Conservation (phyloP, 208 protist genomes). For the Leishmania lainsoni region DNA sequence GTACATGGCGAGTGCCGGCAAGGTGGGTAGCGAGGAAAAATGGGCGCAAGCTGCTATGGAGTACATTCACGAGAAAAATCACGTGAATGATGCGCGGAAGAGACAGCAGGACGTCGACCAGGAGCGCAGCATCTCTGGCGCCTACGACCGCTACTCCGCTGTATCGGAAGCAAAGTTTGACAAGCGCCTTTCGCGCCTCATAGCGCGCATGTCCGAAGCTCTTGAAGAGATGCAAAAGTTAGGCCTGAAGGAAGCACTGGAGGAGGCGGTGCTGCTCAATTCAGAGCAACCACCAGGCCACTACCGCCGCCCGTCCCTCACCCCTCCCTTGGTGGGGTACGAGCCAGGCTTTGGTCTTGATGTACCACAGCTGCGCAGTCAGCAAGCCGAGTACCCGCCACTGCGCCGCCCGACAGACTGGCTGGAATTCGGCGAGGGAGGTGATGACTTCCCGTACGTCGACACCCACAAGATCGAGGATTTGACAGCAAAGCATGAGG, state of each 20-base stretch:
- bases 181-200: conserved; percentile 47
- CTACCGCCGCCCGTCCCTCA: conserved; percentile 73
- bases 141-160: conserved; percentile 74
- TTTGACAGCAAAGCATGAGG: conserved; percentile 38
- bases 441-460: conserved; percentile 66
- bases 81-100: conserved; percentile 81
- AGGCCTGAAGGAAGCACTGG: conserved; percentile 45
- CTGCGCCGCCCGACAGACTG: conserved; percentile 56
- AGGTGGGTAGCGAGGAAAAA: conserved; percentile 85
- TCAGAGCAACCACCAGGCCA: conserved; percentile 75
- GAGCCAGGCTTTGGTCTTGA: conserved; percentile 87
- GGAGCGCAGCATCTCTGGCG: conserved; percentile 63
- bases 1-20: conserved; percentile 73
- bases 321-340: conserved; percentile 78
- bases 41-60: conserved; percentile 89
- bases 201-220: conserved; percentile 66
- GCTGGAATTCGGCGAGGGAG: conserved; percentile 35
- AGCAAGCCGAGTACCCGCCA: conserved; percentile 79
- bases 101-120: conserved; percentile 74
- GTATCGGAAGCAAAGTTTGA: conserved; percentile 59
- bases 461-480: conserved; percentile 63
- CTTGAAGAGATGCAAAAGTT: conserved; percentile 69
- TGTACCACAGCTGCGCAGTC: conserved; percentile 79
- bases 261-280: conserved; percentile 75
- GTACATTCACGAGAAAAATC: conserved; percentile 89